Conservation (phyloP, 805 yeast genomes). For the Pichia manshurica region DNA sequence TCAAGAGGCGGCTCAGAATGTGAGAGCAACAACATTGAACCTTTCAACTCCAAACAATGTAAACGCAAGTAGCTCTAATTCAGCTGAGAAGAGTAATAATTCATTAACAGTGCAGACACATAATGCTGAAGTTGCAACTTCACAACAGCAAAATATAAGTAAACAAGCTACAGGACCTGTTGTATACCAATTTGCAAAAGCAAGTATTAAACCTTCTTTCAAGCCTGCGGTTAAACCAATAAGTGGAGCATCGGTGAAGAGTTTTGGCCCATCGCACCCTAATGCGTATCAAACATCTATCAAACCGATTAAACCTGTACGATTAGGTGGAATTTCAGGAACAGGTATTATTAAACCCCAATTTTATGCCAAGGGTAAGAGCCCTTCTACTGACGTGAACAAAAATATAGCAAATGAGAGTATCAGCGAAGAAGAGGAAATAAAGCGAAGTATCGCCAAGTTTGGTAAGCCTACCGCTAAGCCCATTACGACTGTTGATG, state of each 20-base stretch:
- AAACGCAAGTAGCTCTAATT: no score
- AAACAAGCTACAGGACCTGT: slow-evolving; percentile 5
- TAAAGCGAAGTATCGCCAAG: slow-evolving; percentile 5
- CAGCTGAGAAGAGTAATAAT: no score
- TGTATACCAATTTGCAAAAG: slow-evolving; percentile 12
- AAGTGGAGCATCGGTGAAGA: neutral
- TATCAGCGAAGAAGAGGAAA: neutral
- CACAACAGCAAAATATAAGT: neutral
- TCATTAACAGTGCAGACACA: neutral
- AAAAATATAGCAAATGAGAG: neutral
- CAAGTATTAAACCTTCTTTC: slow-evolving; percentile 10
- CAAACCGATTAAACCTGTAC: slow-evolving; percentile 4
- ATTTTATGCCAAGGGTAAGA: slow-evolving; percentile 20
- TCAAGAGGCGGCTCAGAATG: no score
- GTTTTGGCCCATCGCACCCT: slow-evolving; percentile 2
- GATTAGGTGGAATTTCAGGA: neutral
- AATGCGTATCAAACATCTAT: slow-evolving; percentile 11
- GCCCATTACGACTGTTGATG: neutral
- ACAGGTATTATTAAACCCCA: slow-evolving; percentile 21
- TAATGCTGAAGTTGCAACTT: neutral
- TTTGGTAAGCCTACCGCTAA: slow-evolving; percentile 6
- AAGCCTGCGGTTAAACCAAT: slow-evolving; percentile 9
- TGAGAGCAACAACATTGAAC: no score
- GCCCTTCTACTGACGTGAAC: neutral
- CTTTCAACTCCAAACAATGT: no score